Percentiles rank a stretch among this genome's conserved stretches.
These are phyloP conservation scores for Arxiozyma slooffiae DNA, from an alignment of 1,139 yeast species.

Conservation along the genomic window DNA sequence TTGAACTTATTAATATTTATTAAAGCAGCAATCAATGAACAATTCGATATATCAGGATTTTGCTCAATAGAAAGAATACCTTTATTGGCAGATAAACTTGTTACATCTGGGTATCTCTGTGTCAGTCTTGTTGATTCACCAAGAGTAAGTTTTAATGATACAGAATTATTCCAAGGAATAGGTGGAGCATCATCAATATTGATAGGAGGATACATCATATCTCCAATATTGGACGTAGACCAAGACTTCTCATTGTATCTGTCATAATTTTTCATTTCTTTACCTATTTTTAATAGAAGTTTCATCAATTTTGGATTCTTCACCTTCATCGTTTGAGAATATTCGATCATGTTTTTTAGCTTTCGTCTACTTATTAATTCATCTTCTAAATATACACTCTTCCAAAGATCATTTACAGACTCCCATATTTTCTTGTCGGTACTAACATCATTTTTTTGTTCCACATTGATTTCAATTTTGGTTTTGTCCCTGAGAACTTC, in stretches of 20 bases:
- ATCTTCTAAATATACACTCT: constrained; percentile 5
- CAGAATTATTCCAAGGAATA: constrained; percentile 13
- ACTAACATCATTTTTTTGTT: not conserved
- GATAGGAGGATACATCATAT: constrained; percentile 34
- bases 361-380: constrained; percentile 3
- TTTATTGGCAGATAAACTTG: constrained; percentile 20
- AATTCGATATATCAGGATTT: constrained; percentile 57
- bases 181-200: constrained; percentile 15
- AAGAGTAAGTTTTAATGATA: not conserved
- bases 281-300: constrained; percentile 12
- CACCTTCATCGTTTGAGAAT: constrained; percentile 7
- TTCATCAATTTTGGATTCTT: constrained; percentile 13
- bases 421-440: constrained; percentile 7
- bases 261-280: constrained; percentile 10
- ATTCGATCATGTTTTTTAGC: constrained; percentile 2
- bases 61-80: constrained; percentile 22
- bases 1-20: constrained; percentile 32
- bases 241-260: constrained; percentile 34
- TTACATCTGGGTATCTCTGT: constrained; percentile 14
- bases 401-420: constrained; percentile 10
- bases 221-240: constrained; percentile 37
- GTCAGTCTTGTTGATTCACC: constrained; percentile 4
- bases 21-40: constrained; percentile 66
- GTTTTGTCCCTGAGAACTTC: not conserved
- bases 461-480: not conserved